These are phyloP conservation scores for Ascoidea rubescens DNA, from an alignment of 805 yeast genomes.

Conservation along the genomic window DNA sequence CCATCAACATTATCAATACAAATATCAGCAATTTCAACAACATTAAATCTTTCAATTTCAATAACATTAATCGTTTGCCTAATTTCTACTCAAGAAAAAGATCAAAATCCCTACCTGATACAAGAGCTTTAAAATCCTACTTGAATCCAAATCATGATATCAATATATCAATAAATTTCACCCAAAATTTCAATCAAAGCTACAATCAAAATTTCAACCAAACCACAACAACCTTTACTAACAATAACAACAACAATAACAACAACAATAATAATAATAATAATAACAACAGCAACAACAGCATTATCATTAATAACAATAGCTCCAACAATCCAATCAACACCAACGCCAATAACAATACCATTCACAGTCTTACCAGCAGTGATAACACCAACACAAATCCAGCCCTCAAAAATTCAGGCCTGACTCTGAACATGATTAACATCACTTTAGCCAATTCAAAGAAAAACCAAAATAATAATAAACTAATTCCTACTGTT, in stretches of 20 bases:
- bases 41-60: background rate
- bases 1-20: background rate
- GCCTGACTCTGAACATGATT: no score
- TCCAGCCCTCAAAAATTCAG: no score
- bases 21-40: background rate
- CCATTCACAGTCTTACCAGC: no score
- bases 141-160: background rate
- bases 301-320: no score
- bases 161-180: background rate
- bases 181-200: background rate
- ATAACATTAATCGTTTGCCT: no score
- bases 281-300: background rate
- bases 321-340: no score
- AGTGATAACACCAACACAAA: no score
- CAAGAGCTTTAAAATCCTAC: background rate
- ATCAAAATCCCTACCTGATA: background rate
- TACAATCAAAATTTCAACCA: no score
- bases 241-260: conserved; percentile 1
- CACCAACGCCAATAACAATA: no score
- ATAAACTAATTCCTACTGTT: background rate
- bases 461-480: no score
- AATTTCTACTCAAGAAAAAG: background rate
- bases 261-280: conserved; percentile 1
- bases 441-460: background rate
- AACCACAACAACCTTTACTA: background rate